Evolutionary conservation across 2,329 filamentous ascomycete genomes (phyloP), one percentile per base, ranked within the genome.

Genomic region (Esteya vermicola): DNA sequence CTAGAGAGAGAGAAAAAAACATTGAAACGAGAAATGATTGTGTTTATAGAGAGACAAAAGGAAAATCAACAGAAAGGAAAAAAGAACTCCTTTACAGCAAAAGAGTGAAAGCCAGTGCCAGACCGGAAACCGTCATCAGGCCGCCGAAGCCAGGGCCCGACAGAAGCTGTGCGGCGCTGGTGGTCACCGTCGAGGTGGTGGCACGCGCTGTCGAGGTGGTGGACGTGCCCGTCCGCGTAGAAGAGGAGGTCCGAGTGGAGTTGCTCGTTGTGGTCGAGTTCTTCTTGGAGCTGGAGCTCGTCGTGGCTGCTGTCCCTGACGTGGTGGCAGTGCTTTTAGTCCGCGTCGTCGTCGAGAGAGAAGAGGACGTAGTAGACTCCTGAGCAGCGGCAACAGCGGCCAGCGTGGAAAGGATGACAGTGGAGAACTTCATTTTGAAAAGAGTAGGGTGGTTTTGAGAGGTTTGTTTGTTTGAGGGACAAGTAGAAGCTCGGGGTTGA

Each of bases 301-400:
- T n/a, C 4, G 14, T 16, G 21, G 8, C 20, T 13, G 20, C n/a
- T 6, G 2, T 22, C 20, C 16, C 21, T 35, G 8, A 22, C 16
- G 3, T 20, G 8, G 21, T 20, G 25, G 33, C 25, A 14, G 21
- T 35, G 33, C 18, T 4, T 10, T 4, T 19, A 9, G 16, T 33
- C 20, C 18, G 31, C 31, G 18, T 33, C 16, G 9, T 12, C 2
- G 31, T 13, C 31, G 31, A 33, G 18, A 20, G 7, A 20, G 31
- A 20, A 19, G 9, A 10, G 5, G 32, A 13, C 4, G 19, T 14
- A 23, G 32, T 34, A 20, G 13, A 13, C 19, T 19, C 47, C 36
- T 45, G 40, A n/a, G 47, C 43, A 35, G 33, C 38, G 10, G 33
- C 45, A 19, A 38, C 43, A n/a, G 43, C 39, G 12, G 45, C 45